phyloP scores from a whole-genome alignment of 2,329 filamentous ascomycete genomes.

The Claviceps maximensis region DNA sequence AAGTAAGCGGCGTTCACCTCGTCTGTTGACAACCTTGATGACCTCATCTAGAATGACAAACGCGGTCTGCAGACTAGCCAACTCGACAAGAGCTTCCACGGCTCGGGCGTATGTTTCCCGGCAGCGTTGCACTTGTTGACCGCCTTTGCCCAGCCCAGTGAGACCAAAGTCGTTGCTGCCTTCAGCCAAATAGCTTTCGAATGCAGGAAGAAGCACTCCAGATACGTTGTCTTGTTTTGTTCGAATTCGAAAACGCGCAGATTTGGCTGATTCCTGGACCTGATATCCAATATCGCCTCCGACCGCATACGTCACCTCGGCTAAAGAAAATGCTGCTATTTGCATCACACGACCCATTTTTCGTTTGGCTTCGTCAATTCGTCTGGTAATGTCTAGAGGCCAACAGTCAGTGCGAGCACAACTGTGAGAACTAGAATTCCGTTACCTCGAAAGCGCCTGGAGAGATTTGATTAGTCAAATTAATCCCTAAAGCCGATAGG shows the following conservation, averaged over 20 bases:
- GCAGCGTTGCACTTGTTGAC: constrained; percentile 90
- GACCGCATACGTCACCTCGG: constrained; percentile 93
- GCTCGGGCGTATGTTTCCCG: constrained; percentile 92
- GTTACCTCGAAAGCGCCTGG: constrained; percentile 6
- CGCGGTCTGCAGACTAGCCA: constrained; percentile 90
- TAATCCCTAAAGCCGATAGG: not conserved
- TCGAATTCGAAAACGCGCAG: constrained; percentile 80
- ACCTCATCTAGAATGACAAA: constrained; percentile 98
- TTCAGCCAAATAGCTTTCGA: constrained; percentile 81
- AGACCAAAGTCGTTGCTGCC: constrained; percentile 91
- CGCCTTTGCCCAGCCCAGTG: constrained; percentile 90
- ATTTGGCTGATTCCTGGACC: constrained; percentile 89
- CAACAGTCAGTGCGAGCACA: constrained; percentile 3
- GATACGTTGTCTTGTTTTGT: constrained; percentile 98
- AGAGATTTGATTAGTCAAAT: not conserved
- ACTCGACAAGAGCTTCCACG: constrained; percentile 88
- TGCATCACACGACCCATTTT: constrained; percentile 99
- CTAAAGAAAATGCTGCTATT: constrained; percentile 92
- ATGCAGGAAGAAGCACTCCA: constrained; percentile 84
- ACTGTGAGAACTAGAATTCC: constrained; percentile 2
- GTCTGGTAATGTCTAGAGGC: constrained; percentile 70
- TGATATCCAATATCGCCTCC: constrained; percentile 94
- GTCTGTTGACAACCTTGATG: constrained; percentile 96
- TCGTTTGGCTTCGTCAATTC: constrained; percentile 96
- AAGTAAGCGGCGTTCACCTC: constrained; percentile 43